phyloP scores from a whole-genome alignment of 108 stramenopile genomes.

The Cyclotella atomus region DNA sequence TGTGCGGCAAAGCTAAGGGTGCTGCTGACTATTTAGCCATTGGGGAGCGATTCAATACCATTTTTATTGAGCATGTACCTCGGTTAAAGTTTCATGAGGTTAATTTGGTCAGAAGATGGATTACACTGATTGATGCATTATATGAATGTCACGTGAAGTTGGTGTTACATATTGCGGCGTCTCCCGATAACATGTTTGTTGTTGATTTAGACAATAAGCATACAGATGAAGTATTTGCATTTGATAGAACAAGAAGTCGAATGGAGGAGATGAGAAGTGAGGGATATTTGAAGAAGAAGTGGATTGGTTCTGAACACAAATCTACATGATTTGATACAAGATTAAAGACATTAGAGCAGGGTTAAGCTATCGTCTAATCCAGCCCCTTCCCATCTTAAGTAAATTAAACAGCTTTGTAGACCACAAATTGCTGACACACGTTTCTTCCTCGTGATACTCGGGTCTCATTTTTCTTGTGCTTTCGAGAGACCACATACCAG shows the following conservation, averaged over 20 bases:
- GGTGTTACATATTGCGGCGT: constrained; percentile 57
- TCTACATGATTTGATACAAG: no score
- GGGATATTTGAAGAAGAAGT: constrained; percentile 67
- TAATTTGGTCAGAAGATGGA: constrained; percentile 86
- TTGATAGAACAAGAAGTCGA: constrained; percentile 89
- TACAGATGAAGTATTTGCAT: constrained; percentile 95
- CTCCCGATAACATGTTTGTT: constrained; percentile 41
- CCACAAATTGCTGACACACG: neutral
- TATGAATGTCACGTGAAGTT: constrained; percentile 83
- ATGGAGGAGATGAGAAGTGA: constrained; percentile 92
- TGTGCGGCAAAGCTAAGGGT: constrained; percentile 87
- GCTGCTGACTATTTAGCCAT: constrained; percentile 94
- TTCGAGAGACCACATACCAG: constrained; percentile 72
- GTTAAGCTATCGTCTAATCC: neutral
- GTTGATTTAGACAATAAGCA: constrained; percentile 57
- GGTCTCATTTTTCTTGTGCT: constrained; percentile 44
- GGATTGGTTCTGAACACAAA: constrained; percentile 33
- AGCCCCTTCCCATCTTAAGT: neutral
- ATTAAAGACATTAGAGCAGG: no score
- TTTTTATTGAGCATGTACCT: constrained; percentile 89
- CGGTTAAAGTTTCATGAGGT: constrained; percentile 75
- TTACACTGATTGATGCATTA: constrained; percentile 82
- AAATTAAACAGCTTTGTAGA: neutral
- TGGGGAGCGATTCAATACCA: constrained; percentile 83
- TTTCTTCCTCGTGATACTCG: constrained; percentile 54